A percentile compares a stretch with the other conserved stretches of the same genome.
These are phyloP conservation scores for Trichoderma afroharzianum DNA, from an alignment of 2,329 filamentous ascomycete species.

Conservation along the genomic window DNA sequence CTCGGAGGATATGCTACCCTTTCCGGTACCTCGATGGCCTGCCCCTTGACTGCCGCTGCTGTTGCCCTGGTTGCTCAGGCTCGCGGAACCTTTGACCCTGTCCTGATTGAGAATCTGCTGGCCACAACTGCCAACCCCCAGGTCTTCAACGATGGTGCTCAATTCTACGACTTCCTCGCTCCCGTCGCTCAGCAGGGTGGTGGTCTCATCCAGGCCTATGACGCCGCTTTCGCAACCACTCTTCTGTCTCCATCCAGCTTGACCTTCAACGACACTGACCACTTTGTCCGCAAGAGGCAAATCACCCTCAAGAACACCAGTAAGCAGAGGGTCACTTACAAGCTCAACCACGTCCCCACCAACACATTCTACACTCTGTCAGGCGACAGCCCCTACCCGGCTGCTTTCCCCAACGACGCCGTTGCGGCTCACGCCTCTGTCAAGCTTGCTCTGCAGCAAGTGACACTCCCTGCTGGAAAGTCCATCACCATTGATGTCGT, in stretches of 20 bases:
- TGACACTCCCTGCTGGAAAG: slow-evolving; percentile 42
- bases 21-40: slow-evolving; percentile 60
- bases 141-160: slow-evolving; percentile 44
- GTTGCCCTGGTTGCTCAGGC: slow-evolving; percentile 52
- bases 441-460: slow-evolving; percentile 38
- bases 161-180: slow-evolving; percentile 40
- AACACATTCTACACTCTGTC: slow-evolving; percentile 51
- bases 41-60: slow-evolving; percentile 52
- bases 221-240: slow-evolving; percentile 53
- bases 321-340: slow-evolving; percentile 46
- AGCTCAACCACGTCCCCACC: slow-evolving; percentile 48
- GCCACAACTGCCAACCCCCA: slow-evolving; percentile 48
- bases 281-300: slow-evolving; percentile 46
- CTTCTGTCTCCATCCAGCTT: slow-evolving; percentile 54
- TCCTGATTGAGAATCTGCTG: slow-evolving; percentile 46
- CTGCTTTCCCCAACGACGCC: slow-evolving; percentile 44
- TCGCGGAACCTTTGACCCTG: slow-evolving; percentile 49
- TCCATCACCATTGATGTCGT: slow-evolving; percentile 46
- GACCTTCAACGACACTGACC: slow-evolving; percentile 61
- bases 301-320: slow-evolving; percentile 55
- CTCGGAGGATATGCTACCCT: slow-evolving; percentile 49
- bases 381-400: slow-evolving; percentile 33
- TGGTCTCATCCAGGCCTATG: slow-evolving; percentile 57
- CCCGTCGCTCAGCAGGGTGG: slow-evolving; percentile 59
- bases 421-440: slow-evolving; percentile 41